Evolutionary conservation across 805 yeast species (phyloP).

Genomic region (Yamadazyma olivae): DNA sequence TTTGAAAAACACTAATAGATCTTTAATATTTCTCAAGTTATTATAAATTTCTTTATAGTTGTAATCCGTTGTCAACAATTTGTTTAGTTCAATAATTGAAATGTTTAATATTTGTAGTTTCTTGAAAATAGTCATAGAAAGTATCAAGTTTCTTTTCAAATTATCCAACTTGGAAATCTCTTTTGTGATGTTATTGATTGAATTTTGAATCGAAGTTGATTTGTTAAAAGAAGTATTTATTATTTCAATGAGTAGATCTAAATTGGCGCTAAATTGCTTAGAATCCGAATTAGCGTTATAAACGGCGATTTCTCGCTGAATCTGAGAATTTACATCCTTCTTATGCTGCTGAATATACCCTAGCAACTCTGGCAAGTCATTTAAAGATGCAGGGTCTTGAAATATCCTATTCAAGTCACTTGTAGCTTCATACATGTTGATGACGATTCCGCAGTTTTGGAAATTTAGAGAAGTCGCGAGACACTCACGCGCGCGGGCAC

Average conservation of each 20-base stretch:
- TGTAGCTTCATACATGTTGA: too few relatives aligned
- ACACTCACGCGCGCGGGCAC: too few relatives aligned
- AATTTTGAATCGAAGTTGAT: slow-evolving; percentile 54
- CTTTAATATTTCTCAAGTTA: slow-evolving; percentile 67
- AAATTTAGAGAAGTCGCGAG: too few relatives aligned
- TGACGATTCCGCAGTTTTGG: too few relatives aligned
- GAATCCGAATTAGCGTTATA: too few relatives aligned
- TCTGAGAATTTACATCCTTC: slow-evolving; percentile 43
- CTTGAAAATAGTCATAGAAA: slow-evolving; percentile 81
- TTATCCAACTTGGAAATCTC: slow-evolving; percentile 77
- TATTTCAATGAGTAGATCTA: too few relatives aligned
- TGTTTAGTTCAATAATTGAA: slow-evolving; percentile 61
- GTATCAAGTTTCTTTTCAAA: slow-evolving; percentile 78
- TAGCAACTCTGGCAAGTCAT: slow-evolving; percentile 49
- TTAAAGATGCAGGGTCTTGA: slow-evolving; percentile 47
- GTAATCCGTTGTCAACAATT: slow-evolving; percentile 45
- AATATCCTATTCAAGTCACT: slow-evolving; percentile 51
- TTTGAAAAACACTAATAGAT: slow-evolving; percentile 68
- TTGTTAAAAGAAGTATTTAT: slow-evolving; percentile 46
- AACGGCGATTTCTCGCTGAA: slow-evolving; percentile 33
- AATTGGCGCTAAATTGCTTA: too few relatives aligned
- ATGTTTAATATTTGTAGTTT: slow-evolving; percentile 72
- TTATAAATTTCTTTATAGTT: slow-evolving; percentile 56
- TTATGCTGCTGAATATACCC: slow-evolving; percentile 51
- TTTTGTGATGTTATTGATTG: slow-evolving; percentile 68